phyloP scores from a whole-genome alignment of 495 filamentous ascomycete species.

The Aspergillus hancockii region DNA sequence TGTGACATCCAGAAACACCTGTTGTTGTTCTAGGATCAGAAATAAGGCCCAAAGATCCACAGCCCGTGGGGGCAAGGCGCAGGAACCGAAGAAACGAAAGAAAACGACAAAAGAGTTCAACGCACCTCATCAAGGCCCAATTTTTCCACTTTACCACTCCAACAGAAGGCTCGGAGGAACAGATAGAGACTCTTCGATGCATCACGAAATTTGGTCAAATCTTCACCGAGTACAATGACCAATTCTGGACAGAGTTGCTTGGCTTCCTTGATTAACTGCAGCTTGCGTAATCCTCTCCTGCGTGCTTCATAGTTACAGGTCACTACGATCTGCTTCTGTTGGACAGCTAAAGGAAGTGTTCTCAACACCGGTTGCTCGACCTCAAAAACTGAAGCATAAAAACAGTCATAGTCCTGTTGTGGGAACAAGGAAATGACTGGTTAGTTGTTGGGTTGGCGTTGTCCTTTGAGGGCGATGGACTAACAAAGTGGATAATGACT shows the following conservation, averaged over 20 bases:
- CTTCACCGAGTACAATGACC: slow-evolving; percentile 82
- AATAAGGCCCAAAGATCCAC: slow-evolving; percentile 6
- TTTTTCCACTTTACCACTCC: slow-evolving; percentile 73
- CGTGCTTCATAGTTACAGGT: slow-evolving; percentile 95
- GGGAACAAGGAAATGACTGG: slow-evolving; percentile 8
- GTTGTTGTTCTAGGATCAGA: slow-evolving; percentile 10
- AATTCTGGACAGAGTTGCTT: slow-evolving; percentile 80
- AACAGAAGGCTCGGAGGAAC: slow-evolving; percentile 67
- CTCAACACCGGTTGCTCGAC: slow-evolving; percentile 73
- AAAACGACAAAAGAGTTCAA: not conserved
- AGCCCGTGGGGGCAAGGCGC: not conserved
- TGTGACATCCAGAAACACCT: slow-evolving; percentile 70
- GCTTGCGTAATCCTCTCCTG: slow-evolving; percentile 72
- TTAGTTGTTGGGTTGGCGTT: slow-evolving; percentile 18
- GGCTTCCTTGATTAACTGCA: slow-evolving; percentile 80
- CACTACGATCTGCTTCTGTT: slow-evolving; percentile 88
- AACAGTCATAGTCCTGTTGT: slow-evolving; percentile 84
- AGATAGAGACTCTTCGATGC: slow-evolving; percentile 77
- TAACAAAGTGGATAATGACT: slow-evolving; percentile 81
- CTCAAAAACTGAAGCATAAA: slow-evolving; percentile 90
- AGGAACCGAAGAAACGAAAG: not conserved
- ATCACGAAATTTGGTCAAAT: slow-evolving; percentile 81
- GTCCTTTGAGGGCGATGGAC: slow-evolving; percentile 21
- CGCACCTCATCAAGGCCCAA: slow-evolving; percentile 83
- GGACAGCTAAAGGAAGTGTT: slow-evolving; percentile 69